Percentiles rank a stretch among this genome's conserved stretches.
Conservation (phyloP, 2,329 filamentous ascomycete species). For the Alternaria sp. region DNA sequence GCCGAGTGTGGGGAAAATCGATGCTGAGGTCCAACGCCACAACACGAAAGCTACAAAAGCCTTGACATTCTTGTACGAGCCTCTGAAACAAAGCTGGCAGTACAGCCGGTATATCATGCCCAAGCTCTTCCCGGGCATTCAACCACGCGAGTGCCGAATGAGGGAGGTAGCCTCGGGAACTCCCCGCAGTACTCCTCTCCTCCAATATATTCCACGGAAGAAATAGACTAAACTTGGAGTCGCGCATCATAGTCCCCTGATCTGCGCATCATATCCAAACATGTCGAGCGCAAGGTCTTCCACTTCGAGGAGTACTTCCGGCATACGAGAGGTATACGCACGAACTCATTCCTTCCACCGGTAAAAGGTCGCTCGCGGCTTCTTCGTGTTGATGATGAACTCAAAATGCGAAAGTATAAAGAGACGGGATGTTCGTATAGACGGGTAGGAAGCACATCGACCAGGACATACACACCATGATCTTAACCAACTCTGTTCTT, state of each 20-base stretch:
- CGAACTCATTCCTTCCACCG: slow-evolving; percentile 1
- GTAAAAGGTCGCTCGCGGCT: slow-evolving; percentile 3
- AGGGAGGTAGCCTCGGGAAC: not conserved
- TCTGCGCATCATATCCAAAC: not conserved
- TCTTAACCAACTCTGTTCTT: slow-evolving; percentile 8
- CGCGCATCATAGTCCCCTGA: not conserved
- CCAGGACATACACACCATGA: not conserved
- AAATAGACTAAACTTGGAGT: not conserved
- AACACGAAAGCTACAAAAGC: not conserved
- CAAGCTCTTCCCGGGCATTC: not conserved
- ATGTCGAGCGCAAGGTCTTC: not conserved
- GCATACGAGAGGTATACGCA: not conserved
- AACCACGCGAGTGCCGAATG: not conserved
- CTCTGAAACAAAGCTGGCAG: not conserved
- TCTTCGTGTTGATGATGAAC: not conserved
- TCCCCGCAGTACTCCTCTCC: not conserved
- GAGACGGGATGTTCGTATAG: not conserved
- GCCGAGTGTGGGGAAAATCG: slow-evolving; percentile 15
- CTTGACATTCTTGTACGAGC: not conserved
- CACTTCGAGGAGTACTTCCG: slow-evolving; percentile 1
- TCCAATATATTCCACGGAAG: slow-evolving; percentile 7
- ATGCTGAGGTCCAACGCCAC: not conserved
- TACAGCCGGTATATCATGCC: not conserved
- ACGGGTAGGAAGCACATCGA: not conserved
- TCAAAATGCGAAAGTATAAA: not conserved